Evolutionary conservation across 2,329 filamentous ascomycete species (phyloP), one percentile per base, ranked within the genome.

Genomic region (Epichloe glyceriae): DNA sequence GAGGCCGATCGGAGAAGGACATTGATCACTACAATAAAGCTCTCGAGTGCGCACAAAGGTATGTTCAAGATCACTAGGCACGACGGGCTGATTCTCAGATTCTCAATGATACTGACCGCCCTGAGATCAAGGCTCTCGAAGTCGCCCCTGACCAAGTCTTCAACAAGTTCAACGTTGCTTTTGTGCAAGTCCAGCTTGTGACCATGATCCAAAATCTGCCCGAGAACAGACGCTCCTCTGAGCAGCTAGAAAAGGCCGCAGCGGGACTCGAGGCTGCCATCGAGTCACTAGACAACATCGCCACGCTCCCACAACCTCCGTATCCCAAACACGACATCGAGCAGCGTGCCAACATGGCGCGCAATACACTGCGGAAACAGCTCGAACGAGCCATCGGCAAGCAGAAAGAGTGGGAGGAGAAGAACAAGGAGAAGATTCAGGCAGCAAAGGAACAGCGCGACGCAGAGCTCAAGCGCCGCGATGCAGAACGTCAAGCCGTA

Each of bases 91-190:
- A 30, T 30, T 30, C 11, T 0, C 3, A 17, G 26, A 30, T 30
- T 30, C 11, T 0, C 3, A 17, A 17, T 46, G 10, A 54, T 46
- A 39, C 47, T n/a, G 17, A 45, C 41, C 19, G 22, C 20, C n/a
- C 38, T 20, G 12, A 17, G 19, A 33, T 33, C 7, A 34, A 85
- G 78, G 88, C 91, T 26, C 79, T 95, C 17, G 79, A 82, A 50
- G 78, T 86, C 50, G 82, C 86, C 1, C 86, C 89, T 0, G 86
- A 93, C 4, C 88, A 95, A 60, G 76, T 90, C 33, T 88, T 95
- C 67, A 88, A 93, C 67, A 88, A 93, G 65, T 98, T 98, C 77
- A 98, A 98, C 62, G 87, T 98, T 30, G 93, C 93, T 0, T 98
- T 96, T 62, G 88, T 97, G 30, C 93, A 97, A 64, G 94, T 95